Base-by-base conservation (phyloP, 202 grass and related monocot genomes). In the Setaria viridis region DNA sequence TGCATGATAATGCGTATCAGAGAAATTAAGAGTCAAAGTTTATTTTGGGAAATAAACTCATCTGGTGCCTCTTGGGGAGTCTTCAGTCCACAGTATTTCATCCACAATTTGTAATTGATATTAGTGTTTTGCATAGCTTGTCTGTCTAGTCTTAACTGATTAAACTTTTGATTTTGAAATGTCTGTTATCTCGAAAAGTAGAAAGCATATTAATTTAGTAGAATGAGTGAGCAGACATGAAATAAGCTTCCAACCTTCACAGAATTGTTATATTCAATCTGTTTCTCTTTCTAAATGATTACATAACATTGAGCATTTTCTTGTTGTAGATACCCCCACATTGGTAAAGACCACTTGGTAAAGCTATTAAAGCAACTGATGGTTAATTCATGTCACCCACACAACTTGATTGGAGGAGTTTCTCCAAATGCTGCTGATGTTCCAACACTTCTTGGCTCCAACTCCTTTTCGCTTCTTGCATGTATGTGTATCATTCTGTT, bases 301-400 rank as follows among this genome's bases (percentile, higher is more conserved):
- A 14, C 39, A 74, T 88, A 41, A 19, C 64, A 19, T 82, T 59
- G 54, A 82, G 1, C 34, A 62, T 69, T 86, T 77, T 63, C 34
- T 63, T 42, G 82, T 84, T 88, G 68, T 87, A 99, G 96, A 81
- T 99, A 94, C 77, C 86, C 91, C 51, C 96, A 99, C 72, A 86
- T 99, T 86, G 87, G 82, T 90, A 99, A 95, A 86, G 93, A 99
- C 69, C 93, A 99, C 90, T 81, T 99, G 90, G 88, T 95, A 73
- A 95, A 91, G 79, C 91, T 99, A 88, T 89, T 99, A 85, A 99
- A 99, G 81, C 91, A 99, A 87, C 83, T 99, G 78, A 91, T 99
- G 91, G 75, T 83, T 62, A 91, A 70, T 91, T 92, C 87, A 33
- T 91, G 88, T 77, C 72, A 79, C 37, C 93, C 90, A 66, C 90